These are phyloP conservation scores for Trichothecium roseum DNA, from an alignment of 2,329 filamentous ascomycete species.

Conservation along the genomic window DNA sequence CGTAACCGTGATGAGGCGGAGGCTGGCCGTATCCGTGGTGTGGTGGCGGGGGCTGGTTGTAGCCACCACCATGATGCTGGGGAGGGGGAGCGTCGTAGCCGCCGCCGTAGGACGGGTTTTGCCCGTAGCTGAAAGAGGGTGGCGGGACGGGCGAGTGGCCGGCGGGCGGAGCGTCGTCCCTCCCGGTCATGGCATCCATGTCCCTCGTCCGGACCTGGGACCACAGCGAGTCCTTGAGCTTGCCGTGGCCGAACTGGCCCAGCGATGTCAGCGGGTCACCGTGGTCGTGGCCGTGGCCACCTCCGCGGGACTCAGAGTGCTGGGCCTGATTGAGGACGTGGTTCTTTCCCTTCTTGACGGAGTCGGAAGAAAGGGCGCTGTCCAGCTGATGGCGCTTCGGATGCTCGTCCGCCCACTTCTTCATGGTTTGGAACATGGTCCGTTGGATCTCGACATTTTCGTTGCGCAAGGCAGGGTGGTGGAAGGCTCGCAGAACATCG, in stretches of 20 bases:
- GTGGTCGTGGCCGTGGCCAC: slow-evolving; percentile 29
- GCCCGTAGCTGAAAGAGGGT: slow-evolving; percentile 29
- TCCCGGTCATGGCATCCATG: slow-evolving; percentile 41
- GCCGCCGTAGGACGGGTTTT: slow-evolving; percentile 19
- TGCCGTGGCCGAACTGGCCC: slow-evolving; percentile 41
- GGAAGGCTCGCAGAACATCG: slow-evolving; percentile 75
- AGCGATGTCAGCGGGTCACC: slow-evolving; percentile 24
- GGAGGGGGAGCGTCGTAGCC: slow-evolving; percentile 18
- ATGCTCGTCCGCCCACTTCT: slow-evolving; percentile 66
- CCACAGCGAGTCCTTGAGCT: slow-evolving; percentile 50
- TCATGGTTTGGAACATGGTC: slow-evolving; percentile 81
- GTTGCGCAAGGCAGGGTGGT: slow-evolving; percentile 78
- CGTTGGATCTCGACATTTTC: slow-evolving; percentile 68
- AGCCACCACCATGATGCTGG: slow-evolving; percentile 6
- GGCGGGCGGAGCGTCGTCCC: slow-evolving; percentile 30
- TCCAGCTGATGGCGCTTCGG: slow-evolving; percentile 60
- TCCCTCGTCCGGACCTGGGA: slow-evolving; percentile 50
- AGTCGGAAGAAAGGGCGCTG: slow-evolving; percentile 67
- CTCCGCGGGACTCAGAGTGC: slow-evolving; percentile 16
- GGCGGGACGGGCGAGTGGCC: slow-evolving; percentile 12
- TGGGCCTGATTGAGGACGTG: slow-evolving; percentile 42
- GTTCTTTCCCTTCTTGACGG: slow-evolving; percentile 75
- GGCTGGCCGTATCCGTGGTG: slow-evolving; percentile 6
- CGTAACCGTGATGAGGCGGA: slow-evolving; percentile 17
- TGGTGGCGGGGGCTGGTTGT: neutral